Evolutionary conservation across 2,329 filamentous ascomycete species (phyloP).

Genomic region (Blastomyces silverae): DNA sequence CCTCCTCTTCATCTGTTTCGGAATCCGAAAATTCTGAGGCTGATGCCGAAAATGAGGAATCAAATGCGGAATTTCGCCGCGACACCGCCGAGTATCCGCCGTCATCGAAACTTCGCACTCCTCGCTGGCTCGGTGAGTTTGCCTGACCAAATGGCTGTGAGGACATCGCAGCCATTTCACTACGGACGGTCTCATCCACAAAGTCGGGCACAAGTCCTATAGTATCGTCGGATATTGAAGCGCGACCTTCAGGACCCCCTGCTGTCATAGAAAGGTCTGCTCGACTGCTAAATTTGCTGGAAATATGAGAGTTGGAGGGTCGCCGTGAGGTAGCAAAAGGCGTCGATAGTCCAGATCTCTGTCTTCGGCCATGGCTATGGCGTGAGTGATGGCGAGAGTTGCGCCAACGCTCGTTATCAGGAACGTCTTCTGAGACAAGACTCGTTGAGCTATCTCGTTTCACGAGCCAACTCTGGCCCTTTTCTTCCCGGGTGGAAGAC

Average conservation of each 20-base stretch:
- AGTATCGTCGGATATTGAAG: slow-evolving; percentile 21
- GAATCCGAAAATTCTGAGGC: slow-evolving; percentile 26
- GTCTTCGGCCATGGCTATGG: slow-evolving; percentile 27
- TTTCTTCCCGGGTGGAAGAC: slow-evolving; percentile 52
- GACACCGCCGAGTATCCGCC: slow-evolving; percentile 20
- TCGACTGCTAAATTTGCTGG: slow-evolving; percentile 33
- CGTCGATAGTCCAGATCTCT: slow-evolving; percentile 35
- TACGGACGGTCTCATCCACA: slow-evolving; percentile 40
- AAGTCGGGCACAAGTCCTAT: slow-evolving; percentile 43
- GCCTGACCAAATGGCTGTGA: slow-evolving; percentile 6
- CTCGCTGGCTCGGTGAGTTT: slow-evolving; percentile 19
- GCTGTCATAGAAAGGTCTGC: slow-evolving; percentile 35
- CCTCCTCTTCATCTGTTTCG: slow-evolving; percentile 31
- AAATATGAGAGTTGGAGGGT: slow-evolving; percentile 30
- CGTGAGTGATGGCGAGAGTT: slow-evolving; percentile 24
- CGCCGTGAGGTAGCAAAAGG: slow-evolving; percentile 30
- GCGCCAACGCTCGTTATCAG: slow-evolving; percentile 28
- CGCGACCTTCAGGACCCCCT: slow-evolving; percentile 17
- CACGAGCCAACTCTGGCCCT: slow-evolving; percentile 57
- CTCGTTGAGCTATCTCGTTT: slow-evolving; percentile 52
- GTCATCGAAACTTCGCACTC: slow-evolving; percentile 19
- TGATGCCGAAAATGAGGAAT: slow-evolving; percentile 22
- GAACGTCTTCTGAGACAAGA: slow-evolving; percentile 39
- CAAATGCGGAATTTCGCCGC: slow-evolving; percentile 17
- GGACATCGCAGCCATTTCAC: slow-evolving; percentile 31